Evolutionary conservation across 305 asterid genomes (phyloP), one percentile per base, ranked within the genome.

Genomic region (Nicotiana rustica): DNA sequence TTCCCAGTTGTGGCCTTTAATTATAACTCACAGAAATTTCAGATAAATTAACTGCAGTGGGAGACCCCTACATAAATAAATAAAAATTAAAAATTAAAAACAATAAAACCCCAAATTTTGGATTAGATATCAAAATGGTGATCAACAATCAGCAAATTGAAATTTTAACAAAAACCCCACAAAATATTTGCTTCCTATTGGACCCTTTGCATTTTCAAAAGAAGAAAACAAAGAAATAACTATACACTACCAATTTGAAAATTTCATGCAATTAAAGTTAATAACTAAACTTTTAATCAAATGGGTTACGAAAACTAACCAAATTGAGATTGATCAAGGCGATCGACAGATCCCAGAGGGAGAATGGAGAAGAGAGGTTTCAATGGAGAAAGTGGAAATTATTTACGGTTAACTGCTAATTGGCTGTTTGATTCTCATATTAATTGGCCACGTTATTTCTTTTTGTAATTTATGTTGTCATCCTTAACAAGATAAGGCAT

Each of bases 81-180:
- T 56, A 78, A 38, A 83, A 73, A 18, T 81, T 76, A 59, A 84
- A 77, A 69, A 5, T 36, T 36, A 3, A 6, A 83, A 1, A 61
- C 76, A 78, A 35, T 77, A 79, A 89, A 88, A 90, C 78, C 89
- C 89, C 89, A 87, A 88, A 87, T 65, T 86, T 83, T 80, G 10
- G 82, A 61, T 68, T 47, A 61, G 31, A 18, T 41, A 71, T 33
- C 41, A 60, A n/a, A 83, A 79, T 83, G 19, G 80, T 85, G 86
- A 86, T 89, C 86, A 81, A 83, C 67, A 85, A 84, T 87, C 87
- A 87, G 79, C 87, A 80, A 84, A 73, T 82, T 71, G 60, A 81
- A 81, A 89, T 85, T 82, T 84, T 70, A 84, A 83, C 67, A n/a
- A 81, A 81, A 85, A 85, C 85, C 78, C 85, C 92, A 88, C 83